phyloP scores from a whole-genome alignment of 805 yeast species.

The Starmerella potacharoeniae region DNA sequence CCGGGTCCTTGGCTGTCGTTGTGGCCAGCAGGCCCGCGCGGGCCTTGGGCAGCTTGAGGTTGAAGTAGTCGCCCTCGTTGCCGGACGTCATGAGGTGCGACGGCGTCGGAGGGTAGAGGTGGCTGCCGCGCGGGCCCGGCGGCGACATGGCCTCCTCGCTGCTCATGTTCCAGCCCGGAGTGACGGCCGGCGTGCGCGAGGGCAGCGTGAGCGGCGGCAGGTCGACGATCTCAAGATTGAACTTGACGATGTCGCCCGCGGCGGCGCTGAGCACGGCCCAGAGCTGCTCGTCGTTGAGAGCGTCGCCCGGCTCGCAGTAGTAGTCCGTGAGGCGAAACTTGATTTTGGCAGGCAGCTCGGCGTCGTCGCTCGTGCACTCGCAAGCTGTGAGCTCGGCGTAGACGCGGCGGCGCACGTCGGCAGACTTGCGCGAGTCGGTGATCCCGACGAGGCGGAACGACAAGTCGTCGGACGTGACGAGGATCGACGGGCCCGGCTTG shows the following conservation, averaged over 20 bases:
- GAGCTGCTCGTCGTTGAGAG: slow-evolving; percentile 23
- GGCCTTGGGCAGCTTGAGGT: neutral
- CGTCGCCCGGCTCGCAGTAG: slow-evolving; percentile 35
- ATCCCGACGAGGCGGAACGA: slow-evolving; percentile 42
- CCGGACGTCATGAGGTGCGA: slow-evolving; percentile 44
- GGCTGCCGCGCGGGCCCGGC: slow-evolving; percentile 5
- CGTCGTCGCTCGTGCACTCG: slow-evolving; percentile 9
- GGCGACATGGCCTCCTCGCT: slow-evolving; percentile 18
- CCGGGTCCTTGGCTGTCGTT: neutral
- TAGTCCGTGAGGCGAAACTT: slow-evolving; percentile 58
- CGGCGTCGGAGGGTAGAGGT: slow-evolving; percentile 52
- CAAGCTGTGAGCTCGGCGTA: slow-evolving; percentile 25
- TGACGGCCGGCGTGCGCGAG: neutral
- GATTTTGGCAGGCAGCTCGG: slow-evolving; percentile 13
- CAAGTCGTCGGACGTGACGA: slow-evolving; percentile 55
- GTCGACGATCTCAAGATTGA: slow-evolving; percentile 15
- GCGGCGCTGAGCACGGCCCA: slow-evolving; percentile 23
- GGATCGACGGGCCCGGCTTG: slow-evolving; percentile 29
- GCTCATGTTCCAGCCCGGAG: slow-evolving; percentile 14
- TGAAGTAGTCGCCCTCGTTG: slow-evolving; percentile 20
- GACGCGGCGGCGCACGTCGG: slow-evolving; percentile 31
- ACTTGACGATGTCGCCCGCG: slow-evolving; percentile 24
- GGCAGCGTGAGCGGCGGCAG: slow-evolving; percentile 12
- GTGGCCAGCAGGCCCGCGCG: neutral
- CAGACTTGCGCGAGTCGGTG: slow-evolving; percentile 23